Base-by-base conservation (phyloP, 1,139 yeast genomes). In the Geotrichum australiense region DNA sequence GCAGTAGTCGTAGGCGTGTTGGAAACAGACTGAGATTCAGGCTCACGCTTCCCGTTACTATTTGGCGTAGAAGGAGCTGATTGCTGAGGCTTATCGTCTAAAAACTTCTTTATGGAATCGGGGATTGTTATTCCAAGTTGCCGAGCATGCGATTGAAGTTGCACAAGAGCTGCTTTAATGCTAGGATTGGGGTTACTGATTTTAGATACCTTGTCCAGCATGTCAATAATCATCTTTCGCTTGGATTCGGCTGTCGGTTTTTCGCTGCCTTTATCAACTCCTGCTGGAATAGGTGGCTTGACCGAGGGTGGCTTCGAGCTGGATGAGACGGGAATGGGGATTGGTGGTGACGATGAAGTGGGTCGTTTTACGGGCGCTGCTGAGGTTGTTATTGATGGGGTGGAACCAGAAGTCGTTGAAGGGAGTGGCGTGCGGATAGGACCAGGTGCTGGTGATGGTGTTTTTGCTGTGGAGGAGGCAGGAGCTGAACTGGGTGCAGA, bases 151-250 rank as follows among this genome's bases (percentile, higher is more conserved):
- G 58, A 60, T 32, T 58, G 54, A n/a, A 63, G 55, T 48, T 62
- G 65, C 36, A 57, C 59, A 25, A 63, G 50, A 24, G 65, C 63
- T 19, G 61, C 61, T 29, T 50, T 50, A 29, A 63, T 58, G 20
- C 57, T 56, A 2, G 64, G 60, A 3, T 64, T 52, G 5, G 66
- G 66, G 42, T 62, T 63, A 22, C 53, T 56, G 36, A 63, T 58
- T 42, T 59, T 59, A 42, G 58, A 59, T 11, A 65, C 66, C 47
- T 61, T 59, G 5, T 60, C 63, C 14, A 63, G 50, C 36, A 63
- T 53, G 42, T 60, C 58, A 6, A 62, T 53, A 41, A 62, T 62
- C 32, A 59, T 52, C 35, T 59, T 63, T 4, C 55, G 54, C n/a
- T 60, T 50, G 15, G 48, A 25, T 21, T 42, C 39, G 35, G 34